Evolutionary conservation across 805 yeast genomes (phyloP).

Genomic region (Torulaspora delbrueckii): DNA sequence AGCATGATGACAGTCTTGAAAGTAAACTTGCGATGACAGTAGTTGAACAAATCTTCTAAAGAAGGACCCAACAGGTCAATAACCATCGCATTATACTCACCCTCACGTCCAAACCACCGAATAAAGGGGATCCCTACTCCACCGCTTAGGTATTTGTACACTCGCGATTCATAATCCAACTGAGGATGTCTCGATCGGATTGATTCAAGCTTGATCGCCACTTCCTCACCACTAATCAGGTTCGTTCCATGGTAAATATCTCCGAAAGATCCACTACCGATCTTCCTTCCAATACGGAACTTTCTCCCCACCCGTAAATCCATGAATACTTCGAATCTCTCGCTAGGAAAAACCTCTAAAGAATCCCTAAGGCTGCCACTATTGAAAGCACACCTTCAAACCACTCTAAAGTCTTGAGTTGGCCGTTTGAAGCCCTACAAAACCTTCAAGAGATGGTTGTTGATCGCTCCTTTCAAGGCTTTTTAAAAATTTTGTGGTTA

Average conservation of each 20-base stretch:
- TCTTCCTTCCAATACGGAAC: slow-evolving; percentile 88
- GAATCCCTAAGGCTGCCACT: not conserved
- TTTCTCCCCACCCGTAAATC: slow-evolving; percentile 91
- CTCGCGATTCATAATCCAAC: slow-evolving; percentile 93
- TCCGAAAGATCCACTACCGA: slow-evolving; percentile 96
- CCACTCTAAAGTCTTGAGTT: not conserved
- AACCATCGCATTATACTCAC: slow-evolving; percentile 95
- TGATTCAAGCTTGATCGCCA: slow-evolving; percentile 91
- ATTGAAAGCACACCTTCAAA: not conserved
- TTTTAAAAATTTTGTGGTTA: slow-evolving; percentile 7
- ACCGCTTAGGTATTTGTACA: slow-evolving; percentile 88
- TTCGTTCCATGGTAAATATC: slow-evolving; percentile 92
- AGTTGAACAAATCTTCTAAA: slow-evolving; percentile 90
- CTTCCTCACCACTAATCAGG: slow-evolving; percentile 94
- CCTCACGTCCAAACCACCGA: slow-evolving; percentile 95
- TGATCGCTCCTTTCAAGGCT: slow-evolving; percentile 2
- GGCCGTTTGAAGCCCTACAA: not conserved
- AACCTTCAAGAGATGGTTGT: not conserved
- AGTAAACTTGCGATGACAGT: slow-evolving; percentile 89
- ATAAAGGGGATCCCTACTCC: slow-evolving; percentile 97
- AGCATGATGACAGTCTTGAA: slow-evolving; percentile 87
- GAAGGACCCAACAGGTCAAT: slow-evolving; percentile 94
- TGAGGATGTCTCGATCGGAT: slow-evolving; percentile 93
- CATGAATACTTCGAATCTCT: slow-evolving; percentile 30
- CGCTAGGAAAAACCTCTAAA: not conserved